Evolutionary conservation across 306 rosid species (phyloP).

Genomic region (Dalbergia cochinchinensis): DNA sequence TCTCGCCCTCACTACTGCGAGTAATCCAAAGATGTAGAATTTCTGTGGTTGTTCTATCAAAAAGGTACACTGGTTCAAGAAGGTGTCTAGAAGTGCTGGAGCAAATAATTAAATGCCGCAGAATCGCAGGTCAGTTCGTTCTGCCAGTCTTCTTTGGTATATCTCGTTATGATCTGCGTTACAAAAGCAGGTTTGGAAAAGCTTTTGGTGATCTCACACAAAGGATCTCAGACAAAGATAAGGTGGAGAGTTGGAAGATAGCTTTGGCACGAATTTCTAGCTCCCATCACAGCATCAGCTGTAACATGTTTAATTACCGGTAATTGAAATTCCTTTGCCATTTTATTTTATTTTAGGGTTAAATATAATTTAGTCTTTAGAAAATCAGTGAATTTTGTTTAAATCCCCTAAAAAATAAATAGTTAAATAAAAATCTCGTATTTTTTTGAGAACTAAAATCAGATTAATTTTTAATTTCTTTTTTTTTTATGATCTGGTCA

Average conservation of each 20-base stretch:
- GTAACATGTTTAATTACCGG: no score
- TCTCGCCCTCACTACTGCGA: not conserved
- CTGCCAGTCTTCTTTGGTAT: conserved; percentile 7
- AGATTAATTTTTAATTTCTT: no score
- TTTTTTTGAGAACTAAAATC: no score
- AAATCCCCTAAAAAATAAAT: no score
- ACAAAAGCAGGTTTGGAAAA: not conserved
- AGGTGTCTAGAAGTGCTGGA: not conserved
- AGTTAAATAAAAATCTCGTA: no score
- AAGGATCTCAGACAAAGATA: not conserved
- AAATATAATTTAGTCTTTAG: no score
- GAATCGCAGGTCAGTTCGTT: not conserved
- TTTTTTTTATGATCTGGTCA: no score
- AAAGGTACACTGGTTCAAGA: not conserved
- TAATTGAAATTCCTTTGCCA: no score
- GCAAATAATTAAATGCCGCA: not conserved
- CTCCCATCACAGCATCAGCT: no score
- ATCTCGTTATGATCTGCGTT: not conserved
- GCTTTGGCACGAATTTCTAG: not conserved
- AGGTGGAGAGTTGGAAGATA: not conserved
- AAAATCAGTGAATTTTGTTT: no score
- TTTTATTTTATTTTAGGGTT: no score
- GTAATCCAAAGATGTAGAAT: not conserved
- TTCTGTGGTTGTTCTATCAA: conserved; percentile 6
- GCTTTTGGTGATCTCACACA: not conserved